These are phyloP conservation scores for Suillus clintonianus DNA, from an alignment of 768 basidiomycete genomes.

Conservation along the genomic window DNA sequence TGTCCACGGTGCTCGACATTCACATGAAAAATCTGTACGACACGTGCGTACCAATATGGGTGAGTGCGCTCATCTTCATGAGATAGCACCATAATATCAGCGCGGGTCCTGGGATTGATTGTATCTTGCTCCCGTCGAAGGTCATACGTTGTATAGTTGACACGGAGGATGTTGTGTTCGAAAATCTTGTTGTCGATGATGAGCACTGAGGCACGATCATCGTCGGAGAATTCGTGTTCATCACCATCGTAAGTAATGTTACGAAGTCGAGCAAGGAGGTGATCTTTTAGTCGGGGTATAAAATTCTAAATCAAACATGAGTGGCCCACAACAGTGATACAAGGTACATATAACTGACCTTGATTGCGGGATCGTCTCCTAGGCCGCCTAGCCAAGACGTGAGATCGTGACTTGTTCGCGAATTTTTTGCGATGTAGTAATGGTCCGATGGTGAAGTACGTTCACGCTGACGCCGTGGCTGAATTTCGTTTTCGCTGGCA, in stretches of 20 bases:
- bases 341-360: too few relatives aligned
- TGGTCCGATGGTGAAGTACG: slow-evolving; percentile 9
- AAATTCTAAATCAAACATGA: too few relatives aligned
- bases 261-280: slow-evolving; percentile 8
- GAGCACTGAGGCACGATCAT: slow-evolving; percentile 21
- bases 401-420: slow-evolving; percentile 9
- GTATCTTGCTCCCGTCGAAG: slow-evolving; percentile 23
- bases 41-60: slow-evolving; percentile 40
- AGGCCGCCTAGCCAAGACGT: slow-evolving; percentile 9
- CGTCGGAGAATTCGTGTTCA: slow-evolving; percentile 18
- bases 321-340: too few relatives aligned
- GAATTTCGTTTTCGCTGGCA: background rate
- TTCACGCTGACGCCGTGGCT: background rate
- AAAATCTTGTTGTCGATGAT: slow-evolving; percentile 34
- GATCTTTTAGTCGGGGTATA: slow-evolving; percentile 14
- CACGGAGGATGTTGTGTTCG: slow-evolving; percentile 28
- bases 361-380: slow-evolving; percentile 29
- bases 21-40: slow-evolving; percentile 33
- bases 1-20: slow-evolving; percentile 11
- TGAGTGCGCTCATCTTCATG: slow-evolving; percentile 25
- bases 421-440: slow-evolving; percentile 21
- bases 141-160: slow-evolving; percentile 36
- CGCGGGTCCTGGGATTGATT: slow-evolving; percentile 29
- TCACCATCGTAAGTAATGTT: slow-evolving; percentile 12
- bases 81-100: slow-evolving; percentile 37